Conservation (phyloP, 2,329 filamentous ascomycete genomes). For the Claviceps pazoutovae region DNA sequence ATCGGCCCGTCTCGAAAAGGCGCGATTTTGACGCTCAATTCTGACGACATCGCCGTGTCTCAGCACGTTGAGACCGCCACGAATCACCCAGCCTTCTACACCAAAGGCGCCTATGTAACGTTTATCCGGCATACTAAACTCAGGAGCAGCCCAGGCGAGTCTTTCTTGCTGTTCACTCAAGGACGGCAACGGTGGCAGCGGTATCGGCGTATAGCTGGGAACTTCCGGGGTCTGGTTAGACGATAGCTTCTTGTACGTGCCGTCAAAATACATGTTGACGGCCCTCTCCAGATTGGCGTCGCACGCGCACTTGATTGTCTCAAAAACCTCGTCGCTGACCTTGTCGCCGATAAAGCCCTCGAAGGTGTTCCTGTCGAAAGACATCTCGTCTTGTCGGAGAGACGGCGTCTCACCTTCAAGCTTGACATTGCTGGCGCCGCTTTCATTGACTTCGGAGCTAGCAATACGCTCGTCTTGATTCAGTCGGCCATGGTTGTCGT, state of each 20-base stretch:
- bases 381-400: conserved; percentile 15
- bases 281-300: conserved; percentile 46
- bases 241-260: conserved; percentile 43
- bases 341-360: conserved; percentile 46
- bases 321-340: conserved; percentile 33
- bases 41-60: conserved; percentile 70
- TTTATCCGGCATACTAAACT: conserved; percentile 21
- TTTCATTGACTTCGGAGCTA: conserved; percentile 8
- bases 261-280: conserved; percentile 58
- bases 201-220: background rate
- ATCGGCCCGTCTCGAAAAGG: conserved; percentile 57
- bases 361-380: conserved; percentile 44
- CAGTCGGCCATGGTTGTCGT: conserved; percentile 8
- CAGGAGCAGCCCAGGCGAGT: background rate
- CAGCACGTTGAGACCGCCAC: conserved; percentile 61
- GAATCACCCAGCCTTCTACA: conserved; percentile 80
- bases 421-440: conserved; percentile 2
- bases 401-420: conserved; percentile 7
- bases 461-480: conserved; percentile 9
- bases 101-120: conserved; percentile 88
- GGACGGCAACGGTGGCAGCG: background rate
- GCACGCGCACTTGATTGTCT: conserved; percentile 38
- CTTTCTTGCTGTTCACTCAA: background rate
- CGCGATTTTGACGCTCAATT: conserved; percentile 65
- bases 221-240: conserved; percentile 12